Evolutionary conservation across 2,329 filamentous ascomycete species (phyloP).

Genomic region (Neophaeococcomyces aloes): DNA sequence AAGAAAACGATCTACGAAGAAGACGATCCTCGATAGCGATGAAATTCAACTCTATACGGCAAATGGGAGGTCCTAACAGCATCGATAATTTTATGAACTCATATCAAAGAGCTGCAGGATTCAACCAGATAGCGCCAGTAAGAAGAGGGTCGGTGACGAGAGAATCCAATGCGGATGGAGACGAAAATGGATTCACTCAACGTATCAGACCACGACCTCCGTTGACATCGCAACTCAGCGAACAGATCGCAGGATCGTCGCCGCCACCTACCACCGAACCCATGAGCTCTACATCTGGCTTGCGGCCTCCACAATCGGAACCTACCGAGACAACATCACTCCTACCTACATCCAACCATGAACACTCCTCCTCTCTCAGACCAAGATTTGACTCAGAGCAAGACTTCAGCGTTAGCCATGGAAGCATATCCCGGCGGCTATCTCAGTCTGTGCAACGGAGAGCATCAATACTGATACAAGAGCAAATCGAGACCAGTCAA

Average conservation of each 20-base stretch:
- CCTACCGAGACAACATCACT: constrained; percentile 22
- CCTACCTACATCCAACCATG: constrained; percentile 10
- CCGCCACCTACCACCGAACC: constrained; percentile 18
- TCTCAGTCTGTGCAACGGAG: constrained; percentile 48
- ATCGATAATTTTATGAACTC: constrained; percentile 87
- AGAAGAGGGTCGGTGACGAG: constrained; percentile 64
- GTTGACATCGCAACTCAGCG: constrained; percentile 1
- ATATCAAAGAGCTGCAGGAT: constrained; percentile 82
- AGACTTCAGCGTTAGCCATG: constrained; percentile 45
- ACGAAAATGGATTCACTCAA: constrained; percentile 35
- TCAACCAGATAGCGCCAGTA: constrained; percentile 69
- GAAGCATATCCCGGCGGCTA: constrained; percentile 46
- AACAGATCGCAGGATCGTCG: constrained; percentile 8
- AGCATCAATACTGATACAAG: constrained; percentile 43
- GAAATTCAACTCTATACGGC: constrained; percentile 41
- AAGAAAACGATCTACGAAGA: constrained; percentile 17
- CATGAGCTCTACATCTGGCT: constrained; percentile 23
- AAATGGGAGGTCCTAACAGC: constrained; percentile 84
- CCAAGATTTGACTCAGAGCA: constrained; percentile 4
- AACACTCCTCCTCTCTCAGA: constrained; percentile 8
- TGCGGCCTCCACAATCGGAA: constrained; percentile 12
- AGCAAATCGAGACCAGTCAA: constrained; percentile 38
- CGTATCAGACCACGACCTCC: constrained; percentile 8
- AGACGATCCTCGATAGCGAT: constrained; percentile 34
- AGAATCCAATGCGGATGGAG: constrained; percentile 38